These are phyloP conservation scores for Sungouiozyma intestinalis DNA, from an alignment of 805 yeast genomes.

Conservation along the genomic window DNA sequence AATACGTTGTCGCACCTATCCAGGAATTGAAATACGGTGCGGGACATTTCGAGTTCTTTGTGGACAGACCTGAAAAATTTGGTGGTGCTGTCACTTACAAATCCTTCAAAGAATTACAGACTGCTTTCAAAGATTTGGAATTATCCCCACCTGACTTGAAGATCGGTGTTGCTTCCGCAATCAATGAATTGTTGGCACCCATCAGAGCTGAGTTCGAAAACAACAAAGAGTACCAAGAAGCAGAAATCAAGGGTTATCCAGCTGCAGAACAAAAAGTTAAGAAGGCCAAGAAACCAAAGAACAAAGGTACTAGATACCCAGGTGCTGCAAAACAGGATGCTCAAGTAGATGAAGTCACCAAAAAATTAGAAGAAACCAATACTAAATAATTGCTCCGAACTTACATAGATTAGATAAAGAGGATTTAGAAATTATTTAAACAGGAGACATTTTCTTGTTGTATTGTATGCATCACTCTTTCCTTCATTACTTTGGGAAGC, in stretches of 20 bases:
- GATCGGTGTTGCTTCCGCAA: constrained; percentile 79
- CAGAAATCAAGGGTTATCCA: constrained; percentile 77
- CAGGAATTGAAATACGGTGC: constrained; percentile 60
- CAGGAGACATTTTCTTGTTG: too few species aligned
- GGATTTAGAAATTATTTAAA: neutral
- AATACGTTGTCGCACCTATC: constrained; percentile 78
- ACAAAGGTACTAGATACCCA: constrained; percentile 86
- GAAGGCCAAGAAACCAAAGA: constrained; percentile 68
- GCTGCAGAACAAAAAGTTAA: constrained; percentile 50
- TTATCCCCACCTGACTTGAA: constrained; percentile 91
- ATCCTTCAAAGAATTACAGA: constrained; percentile 56
- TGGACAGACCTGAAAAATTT: constrained; percentile 91
- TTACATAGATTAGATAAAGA: constrained; percentile 2
- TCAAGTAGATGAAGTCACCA: constrained; percentile 13
- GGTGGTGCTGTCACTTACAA: constrained; percentile 83
- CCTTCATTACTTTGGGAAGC: too few species aligned
- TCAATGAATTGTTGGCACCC: constrained; percentile 74
- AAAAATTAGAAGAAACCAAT: constrained; percentile 19
- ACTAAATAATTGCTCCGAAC: too few species aligned
- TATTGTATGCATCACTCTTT: too few species aligned
- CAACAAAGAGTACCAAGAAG: constrained; percentile 63
- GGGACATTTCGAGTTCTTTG: constrained; percentile 52
- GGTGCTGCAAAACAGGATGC: constrained; percentile 40
- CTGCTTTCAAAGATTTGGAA: constrained; percentile 61
- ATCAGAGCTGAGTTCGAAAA: constrained; percentile 58